A percentile compares a stretch with the other conserved stretches of the same genome.
phyloP scores from a whole-genome alignment of 805 yeast species.

The Komagataella phaffii region DNA sequence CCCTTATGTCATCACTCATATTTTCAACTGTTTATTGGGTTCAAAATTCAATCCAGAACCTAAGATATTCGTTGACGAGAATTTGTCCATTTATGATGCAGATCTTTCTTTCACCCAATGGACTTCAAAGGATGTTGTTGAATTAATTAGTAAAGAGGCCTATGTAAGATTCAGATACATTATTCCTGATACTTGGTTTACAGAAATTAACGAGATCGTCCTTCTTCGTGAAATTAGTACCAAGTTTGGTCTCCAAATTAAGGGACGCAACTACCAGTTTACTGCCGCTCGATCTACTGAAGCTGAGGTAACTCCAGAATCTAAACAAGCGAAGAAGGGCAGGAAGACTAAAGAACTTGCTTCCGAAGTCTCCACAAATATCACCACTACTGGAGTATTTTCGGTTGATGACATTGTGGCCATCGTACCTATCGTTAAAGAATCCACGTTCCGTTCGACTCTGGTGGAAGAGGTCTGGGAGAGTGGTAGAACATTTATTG shows the following conservation, averaged over 20 bases:
- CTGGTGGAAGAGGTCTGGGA: slow-evolving; percentile 68
- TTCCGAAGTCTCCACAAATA: slow-evolving; percentile 8
- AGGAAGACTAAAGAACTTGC: slow-evolving; percentile 14
- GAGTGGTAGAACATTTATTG: slow-evolving; percentile 34
- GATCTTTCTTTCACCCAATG: slow-evolving; percentile 29
- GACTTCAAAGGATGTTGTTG: slow-evolving; percentile 30
- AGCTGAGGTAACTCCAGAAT: slow-evolving; percentile 16
- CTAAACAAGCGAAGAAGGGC: slow-evolving; percentile 22
- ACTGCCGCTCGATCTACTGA: slow-evolving; percentile 23
- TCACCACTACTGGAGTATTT: slow-evolving; percentile 22
- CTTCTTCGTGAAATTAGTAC: slow-evolving; percentile 55
- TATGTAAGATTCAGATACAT: slow-evolving; percentile 47
- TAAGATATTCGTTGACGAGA: slow-evolving; percentile 26
- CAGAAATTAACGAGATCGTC: slow-evolving; percentile 23
- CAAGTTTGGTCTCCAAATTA: slow-evolving; percentile 84
- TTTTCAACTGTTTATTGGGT: slow-evolving; percentile 63
- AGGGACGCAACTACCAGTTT: slow-evolving; percentile 33
- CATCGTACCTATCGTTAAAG: slow-evolving; percentile 66
- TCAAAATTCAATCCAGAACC: slow-evolving; percentile 25
- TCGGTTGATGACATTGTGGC: slow-evolving; percentile 49
- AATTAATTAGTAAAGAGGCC: slow-evolving; percentile 38
- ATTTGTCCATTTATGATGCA: slow-evolving; percentile 25
- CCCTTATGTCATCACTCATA: slow-evolving; percentile 50
- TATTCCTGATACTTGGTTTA: slow-evolving; percentile 36
- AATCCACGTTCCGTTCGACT: slow-evolving; percentile 49